phyloP scores from a whole-genome alignment of 2,329 filamentous ascomycete species.

The Aspergillus ruber region DNA sequence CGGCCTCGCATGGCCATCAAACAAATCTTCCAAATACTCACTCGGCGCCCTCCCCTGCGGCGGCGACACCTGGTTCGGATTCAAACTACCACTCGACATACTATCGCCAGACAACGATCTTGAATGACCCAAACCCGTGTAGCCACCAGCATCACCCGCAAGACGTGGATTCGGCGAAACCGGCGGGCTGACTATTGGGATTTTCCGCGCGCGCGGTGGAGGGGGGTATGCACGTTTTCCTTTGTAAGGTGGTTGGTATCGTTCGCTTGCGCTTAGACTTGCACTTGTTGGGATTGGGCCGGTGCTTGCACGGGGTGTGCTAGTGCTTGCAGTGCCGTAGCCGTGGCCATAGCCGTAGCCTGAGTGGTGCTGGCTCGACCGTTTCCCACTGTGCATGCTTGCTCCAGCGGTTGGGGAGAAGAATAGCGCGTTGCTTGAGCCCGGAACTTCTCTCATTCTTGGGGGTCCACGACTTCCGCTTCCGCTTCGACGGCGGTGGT shows the following conservation, averaged over 20 bases:
- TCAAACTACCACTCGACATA: conserved; percentile 54
- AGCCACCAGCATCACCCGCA: conserved; percentile 36
- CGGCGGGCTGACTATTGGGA: conserved; percentile 52
- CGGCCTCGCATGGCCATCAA: conserved; percentile 59
- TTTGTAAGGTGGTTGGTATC: neutral
- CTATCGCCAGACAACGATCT: conserved; percentile 10
- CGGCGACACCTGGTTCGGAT: conserved; percentile 49
- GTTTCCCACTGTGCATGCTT: conserved; percentile 36
- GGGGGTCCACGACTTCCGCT: neutral
- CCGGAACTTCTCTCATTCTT: conserved; percentile 19
- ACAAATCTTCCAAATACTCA: conserved; percentile 82
- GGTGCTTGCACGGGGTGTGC: too few species aligned
- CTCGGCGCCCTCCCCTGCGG: conserved; percentile 71
- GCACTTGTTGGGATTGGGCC: too few species aligned
- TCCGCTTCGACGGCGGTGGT: neutral
- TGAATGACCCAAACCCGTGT: neutral
- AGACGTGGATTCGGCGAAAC: conserved; percentile 55
- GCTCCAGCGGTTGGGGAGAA: conserved; percentile 84
- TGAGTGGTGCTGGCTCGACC: too few species aligned
- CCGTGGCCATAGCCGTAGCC: too few species aligned
- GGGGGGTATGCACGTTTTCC: neutral
- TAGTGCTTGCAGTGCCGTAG: conserved; percentile 26
- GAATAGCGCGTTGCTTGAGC: conserved; percentile 72
- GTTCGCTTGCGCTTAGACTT: neutral
- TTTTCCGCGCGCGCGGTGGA: neutral